These are phyloP conservation scores for Beauveria varroae DNA, from an alignment of 2,329 filamentous ascomycete species.

Conservation along the genomic window DNA sequence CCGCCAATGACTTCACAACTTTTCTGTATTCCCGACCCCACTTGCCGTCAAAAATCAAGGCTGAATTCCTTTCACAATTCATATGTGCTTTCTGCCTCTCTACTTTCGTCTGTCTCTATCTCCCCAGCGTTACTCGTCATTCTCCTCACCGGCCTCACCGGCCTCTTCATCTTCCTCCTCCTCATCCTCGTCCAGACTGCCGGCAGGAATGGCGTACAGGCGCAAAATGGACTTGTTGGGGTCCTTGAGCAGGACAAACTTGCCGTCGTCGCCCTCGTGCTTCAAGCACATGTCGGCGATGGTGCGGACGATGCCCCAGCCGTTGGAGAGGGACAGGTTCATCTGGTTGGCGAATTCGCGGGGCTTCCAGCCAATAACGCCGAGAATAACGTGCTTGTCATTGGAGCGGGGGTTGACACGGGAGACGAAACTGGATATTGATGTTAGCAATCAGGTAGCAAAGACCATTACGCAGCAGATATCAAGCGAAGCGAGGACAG, in stretches of 20 bases:
- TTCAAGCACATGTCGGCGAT: slow-evolving; percentile 79
- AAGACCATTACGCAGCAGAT: neutral
- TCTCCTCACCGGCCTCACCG: slow-evolving; percentile 36
- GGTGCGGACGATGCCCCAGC: slow-evolving; percentile 97
- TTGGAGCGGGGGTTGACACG: slow-evolving; percentile 87
- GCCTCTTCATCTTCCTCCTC: slow-evolving; percentile 56
- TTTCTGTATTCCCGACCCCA: slow-evolving; percentile 3
- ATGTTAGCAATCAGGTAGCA: slow-evolving; percentile 19
- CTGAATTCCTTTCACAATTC: slow-evolving; percentile 10
- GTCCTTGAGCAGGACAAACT: slow-evolving; percentile 79
- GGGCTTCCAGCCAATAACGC: slow-evolving; percentile 96
- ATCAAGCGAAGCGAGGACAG: neutral
- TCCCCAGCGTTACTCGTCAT: slow-evolving; percentile 21
- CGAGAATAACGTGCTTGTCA: slow-evolving; percentile 89
- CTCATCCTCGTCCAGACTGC: slow-evolving; percentile 84
- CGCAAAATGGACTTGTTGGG: slow-evolving; percentile 95
- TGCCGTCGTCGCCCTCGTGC: slow-evolving; percentile 65
- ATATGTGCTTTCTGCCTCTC: slow-evolving; percentile 12
- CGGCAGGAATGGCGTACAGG: slow-evolving; percentile 81
- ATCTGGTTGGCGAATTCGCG: slow-evolving; percentile 95
- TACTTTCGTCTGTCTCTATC: slow-evolving; percentile 4
- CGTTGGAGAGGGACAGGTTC: slow-evolving; percentile 94
- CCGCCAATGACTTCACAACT: slow-evolving; percentile 3
- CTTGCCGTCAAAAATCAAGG: neutral
- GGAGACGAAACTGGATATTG: slow-evolving; percentile 70